Base-by-base conservation (phyloP, 192 early-diverging fungal species). In the Funneliformis mosseae region DNA sequence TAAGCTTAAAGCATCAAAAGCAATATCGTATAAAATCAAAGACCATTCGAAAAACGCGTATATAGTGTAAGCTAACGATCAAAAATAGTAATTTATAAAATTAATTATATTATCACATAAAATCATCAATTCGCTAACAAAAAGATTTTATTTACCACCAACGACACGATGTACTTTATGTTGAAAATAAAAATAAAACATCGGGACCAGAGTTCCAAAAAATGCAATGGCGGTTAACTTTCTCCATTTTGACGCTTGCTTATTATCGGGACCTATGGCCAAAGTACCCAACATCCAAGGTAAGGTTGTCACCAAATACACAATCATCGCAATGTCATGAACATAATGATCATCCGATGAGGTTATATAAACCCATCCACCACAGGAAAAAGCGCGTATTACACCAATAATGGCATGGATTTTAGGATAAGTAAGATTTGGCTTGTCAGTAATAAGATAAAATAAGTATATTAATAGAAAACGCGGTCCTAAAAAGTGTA, bases 41-140 rank as follows among this genome's bases (percentile, higher is more conserved):
- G 92, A 88, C 94, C 93, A 95, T 77, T 94, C 94, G 79, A 94
- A 95, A 85, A 95, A 94, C 43, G 93, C 92, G 77, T 95, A 95
- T 63, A 83, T 88, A 23, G 92, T 94, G 78, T 95, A 94, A 3
- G 94, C 94, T 85, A 82, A 8, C 38, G 46, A 10, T 67, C n/a
- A n/a, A n/a, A n/a, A 74, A 76, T 27, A 73, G 23, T 21, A 55
- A 68, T 18, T 33, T 50, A 21, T 21, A 25, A 6, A 8, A 25
- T 23, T 61, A 80, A 76, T 69, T 48, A 55, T 42, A 8, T 16
- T 7, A 28, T 25, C 9, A 45, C 21, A 78, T 18, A 69, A 69
- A 66, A 28, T 33, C 3, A 33, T 33, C 33, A 23, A 14, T 41
- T 45, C 27, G 10, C 8, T 6, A 60, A 21, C 55, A 28, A 11